Base-by-base conservation (phyloP, 306 rosid genomes). In the Prunus fruticosa region DNA sequence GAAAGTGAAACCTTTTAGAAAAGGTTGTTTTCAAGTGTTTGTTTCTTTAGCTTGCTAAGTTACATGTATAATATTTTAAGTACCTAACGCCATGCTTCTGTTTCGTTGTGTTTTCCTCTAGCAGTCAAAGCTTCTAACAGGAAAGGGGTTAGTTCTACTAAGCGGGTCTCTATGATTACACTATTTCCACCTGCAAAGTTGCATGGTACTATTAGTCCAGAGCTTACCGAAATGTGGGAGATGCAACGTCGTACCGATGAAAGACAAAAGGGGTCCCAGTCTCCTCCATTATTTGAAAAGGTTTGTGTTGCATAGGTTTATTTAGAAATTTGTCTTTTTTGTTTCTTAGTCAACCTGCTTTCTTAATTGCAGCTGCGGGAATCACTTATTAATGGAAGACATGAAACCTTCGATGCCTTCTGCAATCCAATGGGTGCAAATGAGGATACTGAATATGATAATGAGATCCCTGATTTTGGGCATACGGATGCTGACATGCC, bases 131-230 rank as follows among this genome's bases (percentile, higher is more conserved):
- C 78, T 79, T 47, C 61, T 50, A 90, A 77, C 78, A 88, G 84
- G 76, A 84, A 64, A 27, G 78, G 69, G 47, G 52, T 68, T 30
- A 79, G 67, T 58, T 76, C 82, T 45, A 47, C 76, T 49, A 85
- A 60, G 72, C 84, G 28, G 51, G 82, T 71, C 43, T 80, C 86
- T 69, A 70, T 89, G 69, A 75, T 79, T 64, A 76, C 84, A 27
- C 51, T 89, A 80, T 95, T 95, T 87, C 99, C 99, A 72, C 86
- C 76, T 30, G 99, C 97, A 11, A 92, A 87, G 61, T 73, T 90
- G 83, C 88, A 82, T 66, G 98, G 99, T 77, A 83, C 99, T 70
- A 52, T 92, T 80, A 87, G 95, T 82, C 87, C 89, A 46, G 97
- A 89, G 82, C 93, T 95, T 71, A 80, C 58, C 56, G 80, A 82